Base-by-base conservation (phyloP, 2,329 filamentous ascomycete genomes). In the Colletotrichum cordylinicola region DNA sequence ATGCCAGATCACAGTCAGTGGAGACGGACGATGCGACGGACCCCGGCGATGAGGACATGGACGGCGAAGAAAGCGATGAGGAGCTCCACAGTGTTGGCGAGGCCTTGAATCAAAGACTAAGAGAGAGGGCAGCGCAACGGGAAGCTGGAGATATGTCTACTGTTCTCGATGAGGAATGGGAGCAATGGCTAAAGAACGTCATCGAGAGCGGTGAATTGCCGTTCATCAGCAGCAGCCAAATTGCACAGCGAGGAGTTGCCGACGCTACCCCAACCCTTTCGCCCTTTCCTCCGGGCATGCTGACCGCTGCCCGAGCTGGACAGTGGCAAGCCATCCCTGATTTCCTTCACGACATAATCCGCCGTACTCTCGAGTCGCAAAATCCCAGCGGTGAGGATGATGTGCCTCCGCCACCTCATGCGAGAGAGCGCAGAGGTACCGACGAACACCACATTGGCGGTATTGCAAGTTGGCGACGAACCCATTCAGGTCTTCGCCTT, bases 131-230 rank as follows among this genome's bases (percentile, higher is more conserved):
- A 9, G 92, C 92, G 18, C 88, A 91, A 62, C 90, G 91, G 71
- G 91, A 93, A 78, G 90, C 91, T 6, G 92, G 92, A 58, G 90
- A 92, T 77, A 84, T 84, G 35, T 88, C 89, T 18, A 88, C 90
- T 62, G 88, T 91, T 31, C 88, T 94, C 78, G 93, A 94, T 80
- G 92, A 93, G 77, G 92, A 93, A 79, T 94, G 92, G 92, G 93
- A 95, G 82, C 92, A 94, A 82, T 95, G 93, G 90, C 86, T 94
- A 76, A 94, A 94, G 83, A 92, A 93, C 79, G 92, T 91, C 58
- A 90, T 93, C 65, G 93, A 94, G 80, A 88, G 90, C 8, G 93
- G 92, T 75, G 86, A 90, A 71, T 84, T 92, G 48, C 85, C 88
- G 21, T 86, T 87, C 66, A 81, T 90, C 31, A 84, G 86, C 6